These are phyloP conservation scores for Nakaseomyces bracarensis DNA, from an alignment of 1,139 yeast genomes.

Conservation along the genomic window DNA sequence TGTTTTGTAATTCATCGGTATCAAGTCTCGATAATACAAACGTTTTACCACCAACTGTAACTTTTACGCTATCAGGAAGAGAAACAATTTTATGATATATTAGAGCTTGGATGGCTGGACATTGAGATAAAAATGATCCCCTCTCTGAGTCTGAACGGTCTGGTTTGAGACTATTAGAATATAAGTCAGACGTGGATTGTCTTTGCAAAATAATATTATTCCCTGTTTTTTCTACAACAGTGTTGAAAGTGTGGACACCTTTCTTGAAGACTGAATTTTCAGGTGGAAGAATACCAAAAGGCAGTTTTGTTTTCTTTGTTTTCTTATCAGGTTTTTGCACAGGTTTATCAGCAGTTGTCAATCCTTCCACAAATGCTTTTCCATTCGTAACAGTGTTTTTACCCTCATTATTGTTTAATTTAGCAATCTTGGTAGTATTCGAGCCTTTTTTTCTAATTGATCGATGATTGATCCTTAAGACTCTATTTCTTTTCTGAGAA, in stretches of 20 bases:
- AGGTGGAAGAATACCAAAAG: slow-evolving; percentile 1
- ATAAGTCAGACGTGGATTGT: too few relatives aligned
- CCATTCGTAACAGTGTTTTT: too few relatives aligned
- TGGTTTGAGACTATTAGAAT: too few relatives aligned
- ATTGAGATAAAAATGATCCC: background rate
- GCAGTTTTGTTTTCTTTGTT: background rate
- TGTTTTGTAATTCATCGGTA: slow-evolving; percentile 10
- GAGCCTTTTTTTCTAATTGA: background rate
- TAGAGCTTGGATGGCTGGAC: slow-evolving; percentile 13
- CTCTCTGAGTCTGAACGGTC: background rate
- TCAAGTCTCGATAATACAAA: slow-evolving; percentile 21
- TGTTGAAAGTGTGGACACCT: slow-evolving; percentile 14
- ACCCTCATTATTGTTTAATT: background rate
- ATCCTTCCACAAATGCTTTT: background rate
- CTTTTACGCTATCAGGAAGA: slow-evolving; percentile 17
- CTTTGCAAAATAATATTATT: slow-evolving; percentile 11
- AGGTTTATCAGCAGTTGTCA: background rate
- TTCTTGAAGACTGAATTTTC: slow-evolving; percentile 1
- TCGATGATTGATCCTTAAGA: background rate
- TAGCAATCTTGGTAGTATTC: background rate
- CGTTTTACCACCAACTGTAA: slow-evolving; percentile 13
- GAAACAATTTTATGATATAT: slow-evolving; percentile 10
- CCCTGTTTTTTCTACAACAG: slow-evolving; percentile 25
- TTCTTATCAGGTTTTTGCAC: background rate
- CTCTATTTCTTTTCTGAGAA: background rate